Evolutionary conservation across 352 stramenopile species (phyloP).

Genomic region (Phytopythium kandeliae): DNA sequence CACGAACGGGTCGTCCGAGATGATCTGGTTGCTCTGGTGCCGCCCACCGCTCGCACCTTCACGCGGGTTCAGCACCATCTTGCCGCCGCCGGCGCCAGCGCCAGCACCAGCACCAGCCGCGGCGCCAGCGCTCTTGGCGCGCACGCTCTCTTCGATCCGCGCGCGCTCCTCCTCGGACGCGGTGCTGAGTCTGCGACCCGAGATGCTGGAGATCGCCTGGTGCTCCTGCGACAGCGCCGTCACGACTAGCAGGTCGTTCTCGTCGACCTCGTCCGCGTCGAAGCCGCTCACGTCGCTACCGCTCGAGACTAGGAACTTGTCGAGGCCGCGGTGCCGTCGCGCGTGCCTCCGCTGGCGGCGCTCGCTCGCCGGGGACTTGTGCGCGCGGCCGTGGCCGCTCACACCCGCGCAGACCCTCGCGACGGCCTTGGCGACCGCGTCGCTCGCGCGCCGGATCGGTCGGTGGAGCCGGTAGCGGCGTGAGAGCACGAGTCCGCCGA

Average conservation of each 20-base stretch:
- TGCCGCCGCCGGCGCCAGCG: slow-evolving; percentile 17
- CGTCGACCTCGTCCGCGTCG: slow-evolving; percentile 51
- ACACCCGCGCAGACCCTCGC: slow-evolving; percentile 16
- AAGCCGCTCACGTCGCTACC: slow-evolving; percentile 14
- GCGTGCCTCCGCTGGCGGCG: not conserved
- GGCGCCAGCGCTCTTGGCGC: slow-evolving; percentile 12
- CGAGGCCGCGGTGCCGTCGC: not conserved
- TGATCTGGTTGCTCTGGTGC: slow-evolving; percentile 80
- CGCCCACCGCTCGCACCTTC: slow-evolving; percentile 61
- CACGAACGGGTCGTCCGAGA: slow-evolving; percentile 82
- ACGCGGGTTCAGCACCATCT: slow-evolving; percentile 62
- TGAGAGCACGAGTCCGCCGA: slow-evolving; percentile 36
- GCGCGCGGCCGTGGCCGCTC: slow-evolving; percentile 6
- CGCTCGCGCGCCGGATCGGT: slow-evolving; percentile 32
- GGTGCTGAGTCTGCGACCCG: slow-evolving; percentile 2
- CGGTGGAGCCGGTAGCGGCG: slow-evolving; percentile 39
- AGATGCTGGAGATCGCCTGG: slow-evolving; percentile 15
- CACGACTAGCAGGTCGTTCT: slow-evolving; percentile 65
- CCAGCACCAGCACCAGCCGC: too few species aligned
- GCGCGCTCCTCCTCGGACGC: slow-evolving; percentile 23
- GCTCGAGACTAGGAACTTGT: slow-evolving; percentile 7
- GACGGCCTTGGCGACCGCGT: slow-evolving; percentile 12
- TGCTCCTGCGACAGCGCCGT: slow-evolving; percentile 58
- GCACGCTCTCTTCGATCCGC: slow-evolving; percentile 11
- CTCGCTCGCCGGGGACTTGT: slow-evolving; percentile 5